These are phyloP conservation scores for Lenzites betulinus DNA, from an alignment of 768 basidiomycete species.

Conservation along the genomic window DNA sequence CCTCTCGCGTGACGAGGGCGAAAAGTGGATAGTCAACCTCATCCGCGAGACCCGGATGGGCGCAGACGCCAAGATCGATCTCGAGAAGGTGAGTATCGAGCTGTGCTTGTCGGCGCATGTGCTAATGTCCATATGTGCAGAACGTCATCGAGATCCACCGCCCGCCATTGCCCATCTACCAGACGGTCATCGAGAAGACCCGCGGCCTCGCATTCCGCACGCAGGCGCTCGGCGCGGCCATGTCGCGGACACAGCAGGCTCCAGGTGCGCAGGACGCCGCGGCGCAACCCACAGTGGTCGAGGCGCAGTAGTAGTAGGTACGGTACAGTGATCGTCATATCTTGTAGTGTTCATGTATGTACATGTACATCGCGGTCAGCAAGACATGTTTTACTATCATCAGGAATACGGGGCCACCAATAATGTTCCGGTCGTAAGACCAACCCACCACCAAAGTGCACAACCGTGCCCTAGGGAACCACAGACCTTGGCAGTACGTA, in stretches of 20 bases:
- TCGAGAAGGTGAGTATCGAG: constrained; percentile 72
- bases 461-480: too few species aligned
- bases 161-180: constrained; percentile 87
- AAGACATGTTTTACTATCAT: not conserved
- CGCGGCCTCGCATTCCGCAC: constrained; percentile 89
- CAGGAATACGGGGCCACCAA: too few species aligned
- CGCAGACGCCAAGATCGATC: constrained; percentile 95
- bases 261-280: constrained; percentile 9
- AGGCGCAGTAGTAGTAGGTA: constrained; percentile 19
- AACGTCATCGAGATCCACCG: constrained; percentile 97
- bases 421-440: too few species aligned
- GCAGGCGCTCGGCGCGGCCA: constrained; percentile 84
- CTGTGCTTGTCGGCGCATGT: not conserved
- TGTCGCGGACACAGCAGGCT: constrained; percentile 41
- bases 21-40: constrained; percentile 99
- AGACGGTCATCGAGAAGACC: constrained; percentile 94
- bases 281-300: constrained; percentile 23
- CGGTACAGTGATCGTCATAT: not conserved
- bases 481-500: too few species aligned
- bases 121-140: constrained; percentile 44
- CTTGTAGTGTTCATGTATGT: not conserved
- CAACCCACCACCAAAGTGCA: too few species aligned
- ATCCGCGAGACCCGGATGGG: constrained; percentile 97
- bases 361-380: too few species aligned
- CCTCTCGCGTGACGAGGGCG: constrained; percentile 91